These are phyloP conservation scores for Cylindrotheca closterium DNA, from an alignment of 108 stramenopile species.

Conservation along the genomic window DNA sequence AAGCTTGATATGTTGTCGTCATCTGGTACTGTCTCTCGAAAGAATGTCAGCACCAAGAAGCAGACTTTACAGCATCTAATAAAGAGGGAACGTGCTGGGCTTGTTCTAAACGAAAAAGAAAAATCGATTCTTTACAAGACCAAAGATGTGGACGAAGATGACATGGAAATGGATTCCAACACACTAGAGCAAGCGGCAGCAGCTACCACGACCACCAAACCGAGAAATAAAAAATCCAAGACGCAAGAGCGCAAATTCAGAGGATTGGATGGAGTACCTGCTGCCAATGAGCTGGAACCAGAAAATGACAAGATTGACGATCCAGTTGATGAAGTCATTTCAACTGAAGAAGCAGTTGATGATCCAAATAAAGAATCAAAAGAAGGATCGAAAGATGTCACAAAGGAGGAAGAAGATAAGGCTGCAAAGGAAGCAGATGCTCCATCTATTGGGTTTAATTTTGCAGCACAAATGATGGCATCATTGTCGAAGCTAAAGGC, in stretches of 20 bases:
- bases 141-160: slow-evolving; percentile 19
- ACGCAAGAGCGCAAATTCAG: background rate
- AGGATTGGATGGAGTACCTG: background rate
- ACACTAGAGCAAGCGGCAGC: background rate
- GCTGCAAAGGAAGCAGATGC: slow-evolving; percentile 1
- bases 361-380: background rate
- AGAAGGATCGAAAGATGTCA: slow-evolving; percentile 5
- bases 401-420: background rate
- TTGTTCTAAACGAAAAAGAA: slow-evolving; percentile 68
- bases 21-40: slow-evolving; percentile 29
- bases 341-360: slow-evolving; percentile 2
- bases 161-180: background rate
- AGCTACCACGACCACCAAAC: background rate
- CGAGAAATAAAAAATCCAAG: background rate
- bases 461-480: slow-evolving; percentile 71
- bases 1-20: slow-evolving; percentile 12
- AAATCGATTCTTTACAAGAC: slow-evolving; percentile 61
- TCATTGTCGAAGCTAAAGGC: slow-evolving; percentile 44
- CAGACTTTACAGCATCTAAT: slow-evolving; percentile 60
- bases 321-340: background rate
- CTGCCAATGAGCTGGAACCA: background rate
- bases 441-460: slow-evolving; percentile 24
- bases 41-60: slow-evolving; percentile 60
- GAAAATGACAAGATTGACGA: slow-evolving; percentile 12
- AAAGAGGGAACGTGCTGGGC: slow-evolving; percentile 67